Evolutionary conservation across 2,329 filamentous ascomycete genomes (phyloP), one percentile per base, ranked within the genome.

Genomic region (Lecanicillium sp.): DNA sequence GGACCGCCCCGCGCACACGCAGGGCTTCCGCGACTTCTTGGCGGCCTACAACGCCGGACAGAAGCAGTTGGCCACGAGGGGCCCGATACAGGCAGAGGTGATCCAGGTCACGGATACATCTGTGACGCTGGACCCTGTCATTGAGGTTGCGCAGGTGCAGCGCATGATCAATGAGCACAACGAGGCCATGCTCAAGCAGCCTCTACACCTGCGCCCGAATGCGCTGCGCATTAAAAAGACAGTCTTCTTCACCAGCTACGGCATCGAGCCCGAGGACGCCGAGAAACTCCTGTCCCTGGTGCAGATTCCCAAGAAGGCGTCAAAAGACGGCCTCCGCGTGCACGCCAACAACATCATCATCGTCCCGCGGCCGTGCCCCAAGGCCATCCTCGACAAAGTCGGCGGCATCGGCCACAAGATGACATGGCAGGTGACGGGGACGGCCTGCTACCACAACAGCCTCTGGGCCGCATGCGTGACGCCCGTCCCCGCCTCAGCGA

Each of bases 331-430:
- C 44, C 71, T 95, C 54, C 89, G 87, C 54, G 80, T 83, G 52
- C 83, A 95, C 58, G 90, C 85, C 38, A 95, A 94, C 67, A 91
- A 85, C 65, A 90, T 98, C 57, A 77, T 96, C 58, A 97, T 98
- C 61, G 86, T 85, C 30, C 84, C 89, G 1, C 83, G 86, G 10
- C 82, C 86, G 0, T 87, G 86, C 42, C 81, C 86, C 3, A 73
- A 77, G 43, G 78, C 75, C 54, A 84, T 94, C 19, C 70, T 96
- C 26, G 78, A 86, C 44, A 93, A 89, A 64, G 85, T 93, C 10
- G 93, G 93, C 35, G 91, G 91, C 23, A 81, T 95, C 60, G 89
- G 90, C 27, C 83, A 80, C 58, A 91, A 85, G 66, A 78, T 94
- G 67, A 81, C 72, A 33, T 98, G 91, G 89, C 81, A 87, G 63